These are phyloP conservation scores for Rheum nobile DNA, from an alignment of 148 eudicot genomes.

Conservation along the genomic window DNA sequence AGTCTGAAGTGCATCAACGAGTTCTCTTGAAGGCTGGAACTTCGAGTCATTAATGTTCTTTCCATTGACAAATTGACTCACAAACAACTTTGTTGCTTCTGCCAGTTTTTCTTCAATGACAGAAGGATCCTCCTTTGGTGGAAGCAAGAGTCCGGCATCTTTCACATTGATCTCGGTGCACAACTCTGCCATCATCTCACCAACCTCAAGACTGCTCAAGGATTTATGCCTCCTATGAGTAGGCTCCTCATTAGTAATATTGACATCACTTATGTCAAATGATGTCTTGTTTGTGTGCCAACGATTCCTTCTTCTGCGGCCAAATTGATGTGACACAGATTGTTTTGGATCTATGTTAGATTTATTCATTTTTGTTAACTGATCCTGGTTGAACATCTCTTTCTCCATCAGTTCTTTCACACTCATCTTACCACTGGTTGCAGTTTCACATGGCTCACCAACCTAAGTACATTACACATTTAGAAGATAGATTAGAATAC, in stretches of 20 bases:
- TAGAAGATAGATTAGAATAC: neutral
- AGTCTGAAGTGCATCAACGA: conserved; percentile 35
- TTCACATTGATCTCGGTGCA: conserved; percentile 28
- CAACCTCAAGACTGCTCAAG: conserved; percentile 33
- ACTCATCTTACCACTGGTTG: conserved; percentile 23
- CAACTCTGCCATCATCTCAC: conserved; percentile 44
- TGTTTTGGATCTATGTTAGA: conserved; percentile 13
- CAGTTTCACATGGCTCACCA: conserved; percentile 12
- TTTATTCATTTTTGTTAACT: neutral
- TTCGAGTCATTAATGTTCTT: conserved; percentile 23
- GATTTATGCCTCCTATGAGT: conserved; percentile 28
- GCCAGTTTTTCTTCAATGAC: conserved; percentile 33
- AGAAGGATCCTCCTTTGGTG: conserved; percentile 15
- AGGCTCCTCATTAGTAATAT: conserved; percentile 18
- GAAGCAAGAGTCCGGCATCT: conserved; percentile 11
- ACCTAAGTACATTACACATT: neutral
- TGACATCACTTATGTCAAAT: conserved; percentile 32
- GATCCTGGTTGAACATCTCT: conserved; percentile 52
- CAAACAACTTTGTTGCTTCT: conserved; percentile 62
- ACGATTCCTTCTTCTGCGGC: conserved; percentile 22
- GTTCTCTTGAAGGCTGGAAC: conserved; percentile 25
- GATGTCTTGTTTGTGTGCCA: conserved; percentile 31
- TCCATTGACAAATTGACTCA: conserved; percentile 30
- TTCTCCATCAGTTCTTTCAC: conserved; percentile 86
- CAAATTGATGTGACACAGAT: conserved; percentile 9